Percentiles rank a stretch among this genome's conserved stretches.
Evolutionary conservation across 495 filamentous ascomycete species (phyloP).

Genomic region (Rhizodiscina lignyota): DNA sequence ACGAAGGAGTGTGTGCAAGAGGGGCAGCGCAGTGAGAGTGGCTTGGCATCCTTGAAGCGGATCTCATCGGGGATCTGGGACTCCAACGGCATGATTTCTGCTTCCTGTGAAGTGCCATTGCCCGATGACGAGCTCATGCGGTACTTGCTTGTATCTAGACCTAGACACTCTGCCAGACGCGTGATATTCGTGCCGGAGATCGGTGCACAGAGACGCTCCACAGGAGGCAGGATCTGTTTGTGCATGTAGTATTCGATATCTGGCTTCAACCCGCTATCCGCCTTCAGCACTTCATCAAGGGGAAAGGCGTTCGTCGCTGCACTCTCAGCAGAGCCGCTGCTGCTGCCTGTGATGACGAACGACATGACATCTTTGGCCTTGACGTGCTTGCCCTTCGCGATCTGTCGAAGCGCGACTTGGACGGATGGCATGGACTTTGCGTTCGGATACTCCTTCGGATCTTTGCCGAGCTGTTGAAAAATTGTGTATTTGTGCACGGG

Average conservation of each 20-base stretch:
- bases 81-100: conserved; percentile 70
- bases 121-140: conserved; percentile 36
- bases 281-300: conserved; percentile 67
- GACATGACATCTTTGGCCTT: conserved; percentile 90
- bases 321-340: conserved; percentile 49
- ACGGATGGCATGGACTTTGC: conserved; percentile 91
- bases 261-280: conserved; percentile 52
- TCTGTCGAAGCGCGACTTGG: conserved; percentile 78
- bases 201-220: conserved; percentile 92
- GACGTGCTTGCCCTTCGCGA: conserved; percentile 71
- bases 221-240: conserved; percentile 97
- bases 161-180: conserved; percentile 80
- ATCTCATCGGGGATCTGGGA: conserved; percentile 79
- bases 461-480: conserved; percentile 89
- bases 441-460: conserved; percentile 84
- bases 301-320: conserved; percentile 79
- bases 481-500: conserved; percentile 83
- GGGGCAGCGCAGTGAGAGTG: conserved; percentile 64
- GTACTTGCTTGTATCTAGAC: conserved; percentile 80
- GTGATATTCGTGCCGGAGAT: conserved; percentile 81
- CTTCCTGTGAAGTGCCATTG: conserved; percentile 12
- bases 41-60: conserved; percentile 65
- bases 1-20: conserved; percentile 51
- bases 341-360: conserved; percentile 78
- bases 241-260: conserved; percentile 93